Evolutionary conservation across 805 yeast species (phyloP).

Genomic region (Candida easanensis): DNA sequence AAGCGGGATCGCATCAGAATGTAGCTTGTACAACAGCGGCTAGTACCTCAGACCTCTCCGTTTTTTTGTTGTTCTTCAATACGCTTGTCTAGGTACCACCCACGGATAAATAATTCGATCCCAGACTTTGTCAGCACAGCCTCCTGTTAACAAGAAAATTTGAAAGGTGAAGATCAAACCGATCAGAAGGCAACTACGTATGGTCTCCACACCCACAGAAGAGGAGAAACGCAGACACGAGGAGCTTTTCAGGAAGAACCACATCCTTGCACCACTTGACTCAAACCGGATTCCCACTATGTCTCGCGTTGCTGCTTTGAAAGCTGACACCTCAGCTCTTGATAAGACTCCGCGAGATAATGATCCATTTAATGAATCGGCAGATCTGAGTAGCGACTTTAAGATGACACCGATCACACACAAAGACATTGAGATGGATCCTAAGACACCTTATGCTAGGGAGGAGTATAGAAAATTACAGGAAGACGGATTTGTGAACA

Average conservation of each 20-base stretch:
- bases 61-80: background rate
- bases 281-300: constrained; percentile 6
- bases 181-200: background rate
- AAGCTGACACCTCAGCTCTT: background rate
- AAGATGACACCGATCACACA: constrained; percentile 20
- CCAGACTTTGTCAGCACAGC: too few species aligned
- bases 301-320: background rate
- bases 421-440: constrained; percentile 21
- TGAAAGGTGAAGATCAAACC: background rate
- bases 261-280: constrained; percentile 18
- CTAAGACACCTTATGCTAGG: constrained; percentile 26
- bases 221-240: constrained; percentile 18
- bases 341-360: constrained; percentile 4
- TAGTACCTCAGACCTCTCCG: background rate
- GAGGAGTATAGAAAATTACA: constrained; percentile 12
- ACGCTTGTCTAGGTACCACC: background rate
- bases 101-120: too few species aligned
- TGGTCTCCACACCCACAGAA: constrained; percentile 10
- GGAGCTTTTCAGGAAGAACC: constrained; percentile 20
- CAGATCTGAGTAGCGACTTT: constrained; percentile 4
- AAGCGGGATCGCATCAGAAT: background rate
- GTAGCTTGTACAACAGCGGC: background rate
- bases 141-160: background rate
- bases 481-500: background rate
- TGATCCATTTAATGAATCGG: constrained; percentile 1